Conservation (phyloP, 306 rosid genomes). For the Bauhinia variegata region DNA sequence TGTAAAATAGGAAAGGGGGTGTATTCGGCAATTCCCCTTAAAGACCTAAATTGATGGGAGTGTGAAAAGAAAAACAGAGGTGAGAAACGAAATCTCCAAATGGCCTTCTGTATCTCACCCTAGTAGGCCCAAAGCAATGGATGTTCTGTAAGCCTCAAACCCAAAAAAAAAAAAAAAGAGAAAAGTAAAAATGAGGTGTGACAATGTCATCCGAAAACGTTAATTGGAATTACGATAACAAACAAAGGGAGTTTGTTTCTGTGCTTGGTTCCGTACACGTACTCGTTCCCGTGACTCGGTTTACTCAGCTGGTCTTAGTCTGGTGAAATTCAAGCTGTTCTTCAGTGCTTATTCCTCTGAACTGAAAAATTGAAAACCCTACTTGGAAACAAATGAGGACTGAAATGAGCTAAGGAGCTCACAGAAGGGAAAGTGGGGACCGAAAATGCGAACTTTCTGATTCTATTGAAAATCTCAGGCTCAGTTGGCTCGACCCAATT, state of each 20-base stretch:
- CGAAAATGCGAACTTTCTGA: slow-evolving; percentile 30
- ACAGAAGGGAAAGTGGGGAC: not conserved
- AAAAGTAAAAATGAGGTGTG: not conserved
- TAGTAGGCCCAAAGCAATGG: no score
- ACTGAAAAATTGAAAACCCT: slow-evolving; percentile 5
- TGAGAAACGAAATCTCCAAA: no score
- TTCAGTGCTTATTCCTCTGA: slow-evolving; percentile 19
- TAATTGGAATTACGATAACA: no score
- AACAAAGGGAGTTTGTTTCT: slow-evolving; percentile 25
- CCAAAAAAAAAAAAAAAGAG: no score
- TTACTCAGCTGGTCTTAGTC: slow-evolving; percentile 16
- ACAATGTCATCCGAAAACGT: slow-evolving; percentile 4
- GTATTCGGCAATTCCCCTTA: no score
- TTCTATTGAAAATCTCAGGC: slow-evolving; percentile 24
- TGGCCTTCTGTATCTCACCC: no score
- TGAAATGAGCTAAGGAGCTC: not conserved
- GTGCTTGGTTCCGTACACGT: not conserved
- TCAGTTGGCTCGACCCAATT: slow-evolving; percentile 17
- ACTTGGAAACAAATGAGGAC: not conserved
- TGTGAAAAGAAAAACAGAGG: no score
- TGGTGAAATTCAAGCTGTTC: slow-evolving; percentile 33
- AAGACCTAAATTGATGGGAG: no score
- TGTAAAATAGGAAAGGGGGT: no score
- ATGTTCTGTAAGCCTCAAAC: no score
- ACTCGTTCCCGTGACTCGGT: slow-evolving; percentile 27